These are phyloP conservation scores for Ascoidea asiatica DNA, from an alignment of 805 yeast species.

Conservation along the genomic window DNA sequence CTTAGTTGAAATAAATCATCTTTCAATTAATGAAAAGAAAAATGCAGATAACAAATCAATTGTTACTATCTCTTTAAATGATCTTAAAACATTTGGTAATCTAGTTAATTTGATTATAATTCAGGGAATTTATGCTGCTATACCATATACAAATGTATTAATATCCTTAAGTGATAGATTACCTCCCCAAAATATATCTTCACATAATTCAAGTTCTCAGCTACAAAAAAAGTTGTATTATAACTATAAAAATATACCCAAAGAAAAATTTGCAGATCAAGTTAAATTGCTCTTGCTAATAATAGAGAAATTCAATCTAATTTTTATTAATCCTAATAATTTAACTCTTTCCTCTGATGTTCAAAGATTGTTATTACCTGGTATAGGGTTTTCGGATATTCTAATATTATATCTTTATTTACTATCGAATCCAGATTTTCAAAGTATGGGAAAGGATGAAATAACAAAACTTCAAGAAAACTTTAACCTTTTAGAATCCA, in stretches of 20 bases:
- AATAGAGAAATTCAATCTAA: slow-evolving; percentile 11
- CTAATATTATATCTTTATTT: slow-evolving; percentile 34
- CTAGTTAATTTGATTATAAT: slow-evolving; percentile 51
- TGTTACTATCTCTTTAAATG: slow-evolving; percentile 63
- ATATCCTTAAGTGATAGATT: slow-evolving; percentile 52
- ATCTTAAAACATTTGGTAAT: slow-evolving; percentile 60
- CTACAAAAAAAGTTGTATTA: slow-evolving; percentile 11
- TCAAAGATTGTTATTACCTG: slow-evolving; percentile 39
- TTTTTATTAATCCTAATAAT: slow-evolving; percentile 16
- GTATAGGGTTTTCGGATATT: slow-evolving; percentile 55
- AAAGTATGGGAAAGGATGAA: slow-evolving; percentile 3
- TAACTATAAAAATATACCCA: slow-evolving; percentile 1
- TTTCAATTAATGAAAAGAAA: slow-evolving; percentile 18
- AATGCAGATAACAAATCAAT: slow-evolving; percentile 13
- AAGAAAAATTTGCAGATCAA: neutral
- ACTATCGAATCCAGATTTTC: slow-evolving; percentile 19
- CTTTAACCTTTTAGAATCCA: too few relatives aligned
- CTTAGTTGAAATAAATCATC: slow-evolving; percentile 25
- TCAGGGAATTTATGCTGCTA: slow-evolving; percentile 56
- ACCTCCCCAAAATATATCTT: slow-evolving; percentile 31
- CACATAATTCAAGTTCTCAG: slow-evolving; percentile 8
- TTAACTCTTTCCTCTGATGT: slow-evolving; percentile 33
- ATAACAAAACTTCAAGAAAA: too few relatives aligned
- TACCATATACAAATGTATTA: slow-evolving; percentile 43
- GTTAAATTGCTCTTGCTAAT: slow-evolving; percentile 9